Base-by-base conservation (phyloP, 2,329 filamentous ascomycete genomes). In the Exophiala sp. region DNA sequence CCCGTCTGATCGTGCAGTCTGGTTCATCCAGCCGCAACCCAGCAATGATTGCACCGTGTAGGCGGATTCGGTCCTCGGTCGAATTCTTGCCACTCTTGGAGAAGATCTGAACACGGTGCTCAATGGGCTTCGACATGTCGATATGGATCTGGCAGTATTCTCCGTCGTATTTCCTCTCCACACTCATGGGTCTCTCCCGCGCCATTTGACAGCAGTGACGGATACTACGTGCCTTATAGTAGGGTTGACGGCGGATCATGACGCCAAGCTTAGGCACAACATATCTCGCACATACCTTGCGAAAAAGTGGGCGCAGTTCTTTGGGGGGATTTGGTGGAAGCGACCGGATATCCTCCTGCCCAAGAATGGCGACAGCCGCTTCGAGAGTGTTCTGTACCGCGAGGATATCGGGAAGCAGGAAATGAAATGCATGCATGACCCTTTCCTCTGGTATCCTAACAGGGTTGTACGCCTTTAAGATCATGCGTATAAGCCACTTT, bases 1-100 rank as follows among this genome's bases (percentile, higher is more conserved):
- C 76, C 6, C 69, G 70, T 21, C 73, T 75, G 56, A 95, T 67
- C 9, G 69, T 75, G 63, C 85, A 85, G 6, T 75, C 71, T 0
- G 73, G 54, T 1, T 69, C 68, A 2, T 81, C 81, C 27, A 94
- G 73, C 6, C 73, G 73, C 3, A 95, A 70, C 2, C 83, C 83
- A 2, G 80, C 70, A 34, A 75, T 73, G 48, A 95, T 81, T 1
- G 76, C 76, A 1, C 76, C 74, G 47, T 86, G 81, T 18, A 94
- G 66, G 1, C 71, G 73, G 9, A 66, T 59, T 27, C 85, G 78
- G 64, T 95, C 89, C 44, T 70, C 63, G 0, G 88, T 95, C 38
- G 88, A 91, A 58, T 95, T 87, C 64, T 93, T 94, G 50, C 89
- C 88, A 61, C 88, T 93, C 64, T 95, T 96, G 8, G 88, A 94